Evolutionary conservation across 106 monocot genomes (phyloP), one percentile per base, ranked within the genome.

Genomic region (Acorus calamus): DNA sequence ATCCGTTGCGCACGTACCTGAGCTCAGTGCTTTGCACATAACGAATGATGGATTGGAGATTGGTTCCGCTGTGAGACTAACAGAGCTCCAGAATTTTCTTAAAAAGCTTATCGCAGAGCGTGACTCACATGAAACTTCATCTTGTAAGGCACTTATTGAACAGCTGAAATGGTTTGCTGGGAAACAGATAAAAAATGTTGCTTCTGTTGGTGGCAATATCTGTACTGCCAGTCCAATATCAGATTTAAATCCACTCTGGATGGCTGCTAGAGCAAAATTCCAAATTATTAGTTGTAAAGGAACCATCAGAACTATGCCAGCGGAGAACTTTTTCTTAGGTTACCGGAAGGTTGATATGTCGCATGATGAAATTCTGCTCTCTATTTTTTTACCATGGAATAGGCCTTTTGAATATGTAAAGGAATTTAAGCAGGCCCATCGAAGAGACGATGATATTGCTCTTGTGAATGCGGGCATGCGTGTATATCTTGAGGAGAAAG

Each of bases 201-300:
- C 98, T 71, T 98, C 92, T 73, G 74, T 98, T 69, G 98, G 92
- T 62, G 98, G 98, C 71, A 98, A 98, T 66, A 92, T 98, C 49
- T 92, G 92, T 50, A 98, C 88, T 59, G 98, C 98, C 62, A 98
- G 98, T 75, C 98, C 98, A 65, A 98, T 98, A 79, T 98, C 92
- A 61, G 98, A 98, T 65, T 81, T 98, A 55, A 98, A 98, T 79
- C 98, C 92, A 42, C 83, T 98, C 51, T 98, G 98, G 98, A 98
- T 98, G 73, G 78, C 85, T 76, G 49, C 88, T 44, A 68, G 81
- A 65, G 88, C 98, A 62, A 83, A 50, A 4, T 88, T 98, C 49
- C 55, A 66, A 57, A 68, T 98, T 65, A 73, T 98, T 44, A 70
- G 88, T 71, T 68, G 66, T 46, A 75, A 79, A 62, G 85, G 88